phyloP scores from a whole-genome alignment of 352 stramenopile genomes.

The Phytophthora rubi region DNA sequence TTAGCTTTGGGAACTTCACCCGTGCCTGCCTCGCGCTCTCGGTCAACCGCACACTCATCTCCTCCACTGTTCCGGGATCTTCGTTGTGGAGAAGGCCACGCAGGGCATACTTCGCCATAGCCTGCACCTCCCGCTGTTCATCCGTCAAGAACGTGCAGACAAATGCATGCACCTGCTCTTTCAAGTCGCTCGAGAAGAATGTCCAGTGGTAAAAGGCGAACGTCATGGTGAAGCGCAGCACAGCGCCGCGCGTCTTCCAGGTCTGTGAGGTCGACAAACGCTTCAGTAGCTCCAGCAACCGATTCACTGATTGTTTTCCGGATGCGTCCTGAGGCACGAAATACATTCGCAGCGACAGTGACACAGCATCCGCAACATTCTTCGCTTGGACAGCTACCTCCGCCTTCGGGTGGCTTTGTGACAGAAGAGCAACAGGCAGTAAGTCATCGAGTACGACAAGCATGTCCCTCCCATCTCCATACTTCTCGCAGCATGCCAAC shows the following conservation, averaged over 20 bases:
- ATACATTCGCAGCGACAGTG: conserved; percentile 63
- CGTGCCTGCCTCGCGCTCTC: conserved; percentile 50
- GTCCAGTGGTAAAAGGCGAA: conserved; percentile 83
- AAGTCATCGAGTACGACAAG: conserved; percentile 51
- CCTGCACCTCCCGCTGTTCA: conserved; percentile 79
- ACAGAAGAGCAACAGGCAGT: conserved; percentile 70
- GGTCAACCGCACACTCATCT: conserved; percentile 46
- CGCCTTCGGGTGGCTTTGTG: conserved; percentile 71
- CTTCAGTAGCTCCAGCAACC: conserved; percentile 53
- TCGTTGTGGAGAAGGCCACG: conserved; percentile 72
- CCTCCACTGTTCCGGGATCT: conserved; percentile 37
- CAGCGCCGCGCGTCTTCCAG: conserved; percentile 76
- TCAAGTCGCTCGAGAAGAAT: conserved; percentile 45
- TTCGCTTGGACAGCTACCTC: conserved; percentile 74
- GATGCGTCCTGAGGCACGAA: conserved; percentile 24
- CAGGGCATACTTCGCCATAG: conserved; percentile 80
- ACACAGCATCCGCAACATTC: conserved; percentile 61
- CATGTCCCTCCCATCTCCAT: conserved; percentile 55
- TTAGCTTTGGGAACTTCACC: conserved; percentile 62
- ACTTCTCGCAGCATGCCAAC: conserved; percentile 58
- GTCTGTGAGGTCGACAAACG: conserved; percentile 43
- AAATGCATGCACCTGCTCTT: conserved; percentile 58
- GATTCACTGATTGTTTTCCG: conserved; percentile 22
- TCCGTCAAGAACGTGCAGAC: conserved; percentile 67
- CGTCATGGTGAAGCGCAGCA: conserved; percentile 76